Conservation (phyloP, 2,329 filamentous ascomycete species). For the Scorias spongiosa region DNA sequence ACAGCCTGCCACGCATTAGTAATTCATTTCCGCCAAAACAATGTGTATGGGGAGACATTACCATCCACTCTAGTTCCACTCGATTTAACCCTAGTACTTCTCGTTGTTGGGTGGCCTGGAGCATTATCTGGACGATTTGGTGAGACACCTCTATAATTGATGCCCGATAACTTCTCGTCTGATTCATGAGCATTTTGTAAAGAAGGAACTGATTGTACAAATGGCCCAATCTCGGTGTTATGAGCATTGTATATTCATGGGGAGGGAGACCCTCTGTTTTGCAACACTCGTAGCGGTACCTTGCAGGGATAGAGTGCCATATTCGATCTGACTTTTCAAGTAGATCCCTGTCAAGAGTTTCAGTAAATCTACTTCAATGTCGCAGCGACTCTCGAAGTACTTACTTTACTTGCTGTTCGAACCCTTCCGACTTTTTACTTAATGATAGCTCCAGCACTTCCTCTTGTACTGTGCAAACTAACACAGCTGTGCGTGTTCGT, state of each 20-base stretch:
- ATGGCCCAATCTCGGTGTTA: neutral
- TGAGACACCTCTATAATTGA: constrained; percentile 3
- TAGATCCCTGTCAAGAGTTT: neutral
- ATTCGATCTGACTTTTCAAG: neutral
- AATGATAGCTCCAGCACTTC: constrained; percentile 1
- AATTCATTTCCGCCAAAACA: neutral
- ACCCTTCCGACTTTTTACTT: neutral
- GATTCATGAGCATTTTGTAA: constrained; percentile 1
- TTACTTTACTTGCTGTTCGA: neutral
- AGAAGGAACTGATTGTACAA: constrained; percentile 3
- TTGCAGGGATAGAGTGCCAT: neutral
- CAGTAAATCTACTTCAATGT: neutral
- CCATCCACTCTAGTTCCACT: constrained; percentile 1
- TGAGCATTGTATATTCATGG: neutral
- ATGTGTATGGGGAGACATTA: neutral
- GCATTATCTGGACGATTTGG: constrained; percentile 1
- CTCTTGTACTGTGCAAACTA: neutral
- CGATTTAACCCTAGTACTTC: neutral
- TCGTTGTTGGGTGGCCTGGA: constrained; percentile 1
- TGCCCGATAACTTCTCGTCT: constrained; percentile 1
- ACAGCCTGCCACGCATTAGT: neutral
- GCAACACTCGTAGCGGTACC: neutral
- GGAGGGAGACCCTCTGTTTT: neutral
- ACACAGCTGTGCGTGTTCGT: neutral
- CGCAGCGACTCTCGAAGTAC: neutral